These are phyloP conservation scores for Rhytidhysteron rufulum DNA, from an alignment of 2,329 filamentous ascomycete genomes.

Conservation along the genomic window DNA sequence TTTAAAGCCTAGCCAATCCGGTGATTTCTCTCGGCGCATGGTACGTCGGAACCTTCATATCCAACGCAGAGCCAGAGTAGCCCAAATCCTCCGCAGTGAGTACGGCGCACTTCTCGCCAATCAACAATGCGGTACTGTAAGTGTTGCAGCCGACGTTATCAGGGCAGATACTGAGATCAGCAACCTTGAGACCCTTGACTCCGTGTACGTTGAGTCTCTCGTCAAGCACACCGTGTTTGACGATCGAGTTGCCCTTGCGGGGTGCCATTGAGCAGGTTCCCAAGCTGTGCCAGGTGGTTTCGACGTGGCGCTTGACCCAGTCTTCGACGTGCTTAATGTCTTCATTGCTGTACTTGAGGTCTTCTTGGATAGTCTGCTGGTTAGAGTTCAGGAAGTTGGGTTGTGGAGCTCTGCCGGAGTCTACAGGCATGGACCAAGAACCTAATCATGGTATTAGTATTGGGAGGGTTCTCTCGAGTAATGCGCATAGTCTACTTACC, in stretches of 20 bases:
- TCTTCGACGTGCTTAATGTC: constrained; percentile 67
- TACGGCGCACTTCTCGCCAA: constrained; percentile 70
- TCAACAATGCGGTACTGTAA: constrained; percentile 67
- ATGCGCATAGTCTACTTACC: constrained; percentile 40
- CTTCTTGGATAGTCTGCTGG: constrained; percentile 55
- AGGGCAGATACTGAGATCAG: constrained; percentile 71
- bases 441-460: constrained; percentile 12
- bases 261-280: constrained; percentile 76
- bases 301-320: constrained; percentile 60
- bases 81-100: constrained; percentile 70
- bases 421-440: constrained; percentile 62
- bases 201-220: constrained; percentile 75
- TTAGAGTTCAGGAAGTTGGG: constrained; percentile 60
- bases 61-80: constrained; percentile 67
- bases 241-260: constrained; percentile 70
- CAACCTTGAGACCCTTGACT: constrained; percentile 72
- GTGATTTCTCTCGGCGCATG: constrained; percentile 45
- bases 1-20: constrained; percentile 40
- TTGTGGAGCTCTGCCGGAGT: constrained; percentile 50
- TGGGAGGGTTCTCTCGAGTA: not conserved
- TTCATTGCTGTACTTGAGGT: constrained; percentile 61
- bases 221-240: constrained; percentile 75
- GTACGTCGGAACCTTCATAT: constrained; percentile 66
- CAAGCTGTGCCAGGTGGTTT: constrained; percentile 69
- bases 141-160: constrained; percentile 65